These are phyloP conservation scores for Trichoderma erinaceum DNA, from an alignment of 495 filamentous ascomycete genomes.

Conservation along the genomic window DNA sequence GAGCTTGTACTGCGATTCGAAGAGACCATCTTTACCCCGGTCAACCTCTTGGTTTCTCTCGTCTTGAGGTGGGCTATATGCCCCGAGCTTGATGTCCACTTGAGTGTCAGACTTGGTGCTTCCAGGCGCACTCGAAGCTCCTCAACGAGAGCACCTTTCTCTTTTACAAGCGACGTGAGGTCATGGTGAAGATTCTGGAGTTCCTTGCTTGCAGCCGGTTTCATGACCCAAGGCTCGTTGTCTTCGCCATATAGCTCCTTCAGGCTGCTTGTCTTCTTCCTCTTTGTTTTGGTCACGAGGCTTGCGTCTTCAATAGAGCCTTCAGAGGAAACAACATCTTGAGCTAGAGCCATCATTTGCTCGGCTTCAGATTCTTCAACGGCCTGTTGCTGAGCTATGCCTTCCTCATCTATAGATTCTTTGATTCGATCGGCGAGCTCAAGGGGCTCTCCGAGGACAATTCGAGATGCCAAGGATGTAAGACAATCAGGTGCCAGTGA, in stretches of 20 bases:
- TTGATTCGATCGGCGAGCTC: constrained; percentile 64
- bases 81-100: constrained; percentile 76
- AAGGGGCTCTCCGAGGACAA: constrained; percentile 62
- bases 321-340: constrained; percentile 58
- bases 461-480: constrained; percentile 48
- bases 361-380: constrained; percentile 65
- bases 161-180: constrained; percentile 49
- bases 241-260: constrained; percentile 46
- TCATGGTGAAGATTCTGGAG: constrained; percentile 61
- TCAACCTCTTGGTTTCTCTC: constrained; percentile 51
- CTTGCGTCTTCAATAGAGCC: constrained; percentile 38
- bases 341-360: constrained; percentile 60
- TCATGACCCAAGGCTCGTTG: constrained; percentile 81
- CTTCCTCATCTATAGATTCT: constrained; percentile 87
- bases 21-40: constrained; percentile 55
- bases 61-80: constrained; percentile 90
- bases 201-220: constrained; percentile 57
- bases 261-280: constrained; percentile 36
- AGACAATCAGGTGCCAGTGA: constrained; percentile 35
- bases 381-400: constrained; percentile 68
- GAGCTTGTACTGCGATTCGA: constrained; percentile 78
- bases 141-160: constrained; percentile 55
- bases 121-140: constrained; percentile 46
- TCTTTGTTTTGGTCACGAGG: constrained; percentile 39
- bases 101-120: constrained; percentile 61